Base-by-base conservation (phyloP, 768 basidiomycete genomes). In the Tricholomella constricta region DNA sequence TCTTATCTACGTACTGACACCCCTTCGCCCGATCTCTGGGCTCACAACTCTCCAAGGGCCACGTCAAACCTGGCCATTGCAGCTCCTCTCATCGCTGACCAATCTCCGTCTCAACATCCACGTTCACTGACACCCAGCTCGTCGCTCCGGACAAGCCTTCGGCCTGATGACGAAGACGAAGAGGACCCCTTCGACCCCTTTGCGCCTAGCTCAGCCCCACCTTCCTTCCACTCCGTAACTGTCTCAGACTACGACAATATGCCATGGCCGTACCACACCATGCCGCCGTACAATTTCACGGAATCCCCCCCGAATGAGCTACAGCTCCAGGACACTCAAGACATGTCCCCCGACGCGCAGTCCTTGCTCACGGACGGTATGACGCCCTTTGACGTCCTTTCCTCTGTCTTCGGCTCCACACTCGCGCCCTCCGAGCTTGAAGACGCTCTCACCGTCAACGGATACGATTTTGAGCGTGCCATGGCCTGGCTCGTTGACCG, bases 331-430 rank as follows among this genome's bases (percentile, higher is more conserved):
- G 63, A 53, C 44, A 19, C 20, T 48, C 41, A 15, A 51, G 82
- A 83, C 82, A 86, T 32, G 77, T 78, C 11, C 72, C 78, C 31
- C 0, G 57, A 58, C 12, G 80, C 82, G 4, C 56, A 57, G 29
- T 45, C 56, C 29, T 75, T 83, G 70, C 79, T 92, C 45, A 89
- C 88, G 0, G 89, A 91, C 65, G 94, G 94, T 38, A 96, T 99
- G 93, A 96, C 96, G 1, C 97, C 97, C 1, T 89, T 99, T 62
- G 97, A 99, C 62, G 94, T 98, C 37, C 86, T 99, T 17, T 85
- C 83, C 65, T 94, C 91, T 37, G 91, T 99, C 34, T 99, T 99
- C 66, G 93, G 91, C 14, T 88, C 92, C 2, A 85, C 92, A 2
- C 79, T 99, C 9, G 87, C 94, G 0, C 87, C 93, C 2, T 88